Percentiles rank a stretch among this genome's conserved stretches.
phyloP scores from a whole-genome alignment of 768 basidiomycete genomes.

The Boletellus sp. region DNA sequence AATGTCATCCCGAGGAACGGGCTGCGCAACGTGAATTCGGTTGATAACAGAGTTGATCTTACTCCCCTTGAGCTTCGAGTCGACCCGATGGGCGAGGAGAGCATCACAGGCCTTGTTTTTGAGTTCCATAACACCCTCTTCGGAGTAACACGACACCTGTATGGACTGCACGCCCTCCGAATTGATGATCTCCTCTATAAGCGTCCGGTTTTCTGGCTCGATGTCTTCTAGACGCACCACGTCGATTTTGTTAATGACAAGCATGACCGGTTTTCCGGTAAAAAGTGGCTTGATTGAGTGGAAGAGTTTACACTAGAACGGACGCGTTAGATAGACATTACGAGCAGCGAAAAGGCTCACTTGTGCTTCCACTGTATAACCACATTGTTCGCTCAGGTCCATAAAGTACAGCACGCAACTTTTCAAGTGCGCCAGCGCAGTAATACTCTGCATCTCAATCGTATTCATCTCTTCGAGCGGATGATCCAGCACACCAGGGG shows the following conservation, averaged over 20 bases:
- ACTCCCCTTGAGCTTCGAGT: slow-evolving; percentile 88
- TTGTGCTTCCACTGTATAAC: slow-evolving; percentile 95
- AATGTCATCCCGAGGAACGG: slow-evolving; percentile 86
- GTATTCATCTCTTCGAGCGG: slow-evolving; percentile 99
- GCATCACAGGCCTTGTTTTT: slow-evolving; percentile 96
- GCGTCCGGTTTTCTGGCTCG: slow-evolving; percentile 62
- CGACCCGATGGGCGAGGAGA: slow-evolving; percentile 91
- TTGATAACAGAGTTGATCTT: slow-evolving; percentile 92
- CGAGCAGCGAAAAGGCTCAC: slow-evolving; percentile 39
- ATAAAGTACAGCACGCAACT: slow-evolving; percentile 96
- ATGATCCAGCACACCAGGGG: slow-evolving; percentile 96
- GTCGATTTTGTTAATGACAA: slow-evolving; percentile 98
- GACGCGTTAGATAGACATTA: not conserved
- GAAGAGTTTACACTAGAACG: slow-evolving; percentile 87
- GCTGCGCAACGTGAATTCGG: slow-evolving; percentile 93
- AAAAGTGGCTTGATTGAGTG: slow-evolving; percentile 99
- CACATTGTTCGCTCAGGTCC: slow-evolving; percentile 98
- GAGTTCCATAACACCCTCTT: slow-evolving; percentile 96
- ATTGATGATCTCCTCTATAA: slow-evolving; percentile 86
- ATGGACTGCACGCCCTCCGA: slow-evolving; percentile 67
- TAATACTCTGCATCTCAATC: slow-evolving; percentile 99
- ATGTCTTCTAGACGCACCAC: slow-evolving; percentile 87
- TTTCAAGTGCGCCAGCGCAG: slow-evolving; percentile 94
- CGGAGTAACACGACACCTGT: slow-evolving; percentile 91
- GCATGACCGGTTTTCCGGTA: slow-evolving; percentile 84